A percentile compares a stretch with the other conserved stretches of the same genome.
phyloP scores from a whole-genome alignment of 2,329 filamentous ascomycete genomes.

The Neofusicoccum parvum region DNA sequence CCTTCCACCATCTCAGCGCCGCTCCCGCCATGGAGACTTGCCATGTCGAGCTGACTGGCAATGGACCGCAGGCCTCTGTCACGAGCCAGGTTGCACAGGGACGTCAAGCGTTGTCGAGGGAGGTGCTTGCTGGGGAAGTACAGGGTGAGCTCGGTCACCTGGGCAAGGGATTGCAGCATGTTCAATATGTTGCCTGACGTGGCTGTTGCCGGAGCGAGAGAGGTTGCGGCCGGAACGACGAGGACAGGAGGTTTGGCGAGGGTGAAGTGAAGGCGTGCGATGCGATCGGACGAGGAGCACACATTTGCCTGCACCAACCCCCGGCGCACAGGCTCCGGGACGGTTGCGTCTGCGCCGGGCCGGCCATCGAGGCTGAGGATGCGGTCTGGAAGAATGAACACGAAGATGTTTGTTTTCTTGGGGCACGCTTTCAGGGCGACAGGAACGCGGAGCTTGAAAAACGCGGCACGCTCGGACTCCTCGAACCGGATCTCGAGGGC shows the following conservation, averaged over 20 bases:
- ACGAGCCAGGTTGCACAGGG: neutral
- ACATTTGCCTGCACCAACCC: neutral
- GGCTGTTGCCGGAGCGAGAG: constrained; percentile 25
- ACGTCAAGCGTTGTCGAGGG: neutral
- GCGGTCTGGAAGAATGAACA: constrained; percentile 1
- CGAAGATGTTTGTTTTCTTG: neutral
- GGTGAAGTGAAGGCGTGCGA: constrained; percentile 2
- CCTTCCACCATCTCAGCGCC: constrained; percentile 1
- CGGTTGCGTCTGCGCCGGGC: neutral
- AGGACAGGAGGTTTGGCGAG: neutral
- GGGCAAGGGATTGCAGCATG: constrained; percentile 33
- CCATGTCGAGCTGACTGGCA: neutral
- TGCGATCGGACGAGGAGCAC: neutral
- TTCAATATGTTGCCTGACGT: constrained; percentile 38
- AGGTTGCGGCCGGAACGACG: neutral
- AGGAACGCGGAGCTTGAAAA: constrained; percentile 8
- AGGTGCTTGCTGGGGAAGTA: constrained; percentile 2
- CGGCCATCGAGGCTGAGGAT: neutral
- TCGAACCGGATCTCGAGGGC: constrained; percentile 9
- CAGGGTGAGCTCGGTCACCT: neutral
- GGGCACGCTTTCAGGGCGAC: constrained; percentile 2
- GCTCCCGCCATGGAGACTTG: neutral
- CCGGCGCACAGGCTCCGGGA: neutral
- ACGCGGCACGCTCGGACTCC: neutral
- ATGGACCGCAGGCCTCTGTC: neutral